Evolutionary conservation across 306 rosid genomes (phyloP).

Genomic region (Cucurbita maxima): DNA sequence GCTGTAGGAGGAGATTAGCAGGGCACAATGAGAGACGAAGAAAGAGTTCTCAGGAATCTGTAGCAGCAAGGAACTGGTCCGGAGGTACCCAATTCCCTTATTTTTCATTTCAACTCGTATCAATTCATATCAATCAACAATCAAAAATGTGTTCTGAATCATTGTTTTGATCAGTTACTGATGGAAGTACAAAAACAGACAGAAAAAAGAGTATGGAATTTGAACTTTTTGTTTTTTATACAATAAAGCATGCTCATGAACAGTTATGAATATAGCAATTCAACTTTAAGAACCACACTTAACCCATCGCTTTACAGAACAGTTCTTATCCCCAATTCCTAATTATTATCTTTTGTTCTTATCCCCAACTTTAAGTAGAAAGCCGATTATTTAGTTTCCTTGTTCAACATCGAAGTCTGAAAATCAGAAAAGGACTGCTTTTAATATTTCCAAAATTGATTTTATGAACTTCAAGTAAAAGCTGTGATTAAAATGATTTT

Average conservation of each 20-base stretch:
- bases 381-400: background rate
- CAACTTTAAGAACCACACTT: background rate
- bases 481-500: too few species aligned
- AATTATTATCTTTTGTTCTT: background rate
- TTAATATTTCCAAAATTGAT: background rate
- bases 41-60: conserved; percentile 69
- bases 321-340: background rate
- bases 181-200: background rate
- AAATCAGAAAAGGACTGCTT: background rate
- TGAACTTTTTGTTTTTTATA: background rate
- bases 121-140: background rate
- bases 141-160: background rate
- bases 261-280: background rate
- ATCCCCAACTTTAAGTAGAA: background rate
- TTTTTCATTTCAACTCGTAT: background rate
- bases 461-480: too few species aligned
- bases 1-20: conserved; percentile 92
- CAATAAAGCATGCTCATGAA: background rate
- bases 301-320: background rate
- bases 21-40: conserved; percentile 94
- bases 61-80: conserved; percentile 27
- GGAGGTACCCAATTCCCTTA: conserved; percentile 20
- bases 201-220: background rate
- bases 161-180: background rate
- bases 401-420: background rate